Base-by-base conservation (phyloP, 768 basidiomycete genomes). In the Gyrodon lividus region DNA sequence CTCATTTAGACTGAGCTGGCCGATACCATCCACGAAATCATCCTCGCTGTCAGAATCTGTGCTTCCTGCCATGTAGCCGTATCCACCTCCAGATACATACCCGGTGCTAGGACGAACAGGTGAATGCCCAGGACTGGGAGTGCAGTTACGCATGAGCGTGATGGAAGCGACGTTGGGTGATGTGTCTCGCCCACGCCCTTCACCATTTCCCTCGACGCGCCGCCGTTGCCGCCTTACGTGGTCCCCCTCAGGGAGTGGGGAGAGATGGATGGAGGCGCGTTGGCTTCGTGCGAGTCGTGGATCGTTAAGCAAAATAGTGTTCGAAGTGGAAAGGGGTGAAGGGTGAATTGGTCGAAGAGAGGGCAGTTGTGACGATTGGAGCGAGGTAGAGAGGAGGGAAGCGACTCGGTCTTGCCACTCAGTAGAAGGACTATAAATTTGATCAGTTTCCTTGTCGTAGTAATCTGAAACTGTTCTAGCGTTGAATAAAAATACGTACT, bases 1-100 rank as follows among this genome's bases (percentile, higher is more conserved):
- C 71, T 95, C 92, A 60, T 95, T 92, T 59, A 95, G 61, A 56
- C 87, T 89, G 52, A 95, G 74, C 69, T 94, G 91, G 2, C 92
- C 92, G 5, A 93, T 79, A 24, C 89, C 91, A 51, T 84, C 83
- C 28, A 79, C 76, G 3, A 87, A 65, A 47, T 78, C 76, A 38
- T 74, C 75, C 41, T 77, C 76, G 33, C 69, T 70, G 17, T 67
- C 66, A 7, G 65, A 63, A 17, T 67, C 67, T 3, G 72, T 66
- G 59, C 74, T 67, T 22, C 59, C 48, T 6, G 56, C 65, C 59
- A 62, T 65, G 37, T 67, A 59, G 14, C 62, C 65, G 35, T 60
- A 59, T 40, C 53, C 65, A 24, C 56, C 19, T 17, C 56, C 58
- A 30, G 59, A 57, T 6, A 50, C 41, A 37, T 59, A 48, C 14